Percentiles rank a stretch among this genome's conserved stretches.
phyloP scores from a whole-genome alignment of 2,329 filamentous ascomycete species.

The Shiraia sp. region DNA sequence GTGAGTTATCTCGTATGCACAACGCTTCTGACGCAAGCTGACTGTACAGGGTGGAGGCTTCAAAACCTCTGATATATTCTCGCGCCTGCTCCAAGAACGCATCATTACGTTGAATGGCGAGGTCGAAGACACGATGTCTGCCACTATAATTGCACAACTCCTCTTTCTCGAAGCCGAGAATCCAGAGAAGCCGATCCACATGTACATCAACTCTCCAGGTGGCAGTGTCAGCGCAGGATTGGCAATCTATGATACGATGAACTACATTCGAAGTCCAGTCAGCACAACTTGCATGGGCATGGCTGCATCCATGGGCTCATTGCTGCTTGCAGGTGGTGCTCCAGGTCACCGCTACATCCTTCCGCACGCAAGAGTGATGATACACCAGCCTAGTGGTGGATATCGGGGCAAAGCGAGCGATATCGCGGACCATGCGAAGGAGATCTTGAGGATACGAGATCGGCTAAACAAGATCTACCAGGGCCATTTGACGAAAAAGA shows the following conservation, averaged over 20 bases:
- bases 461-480: slow-evolving; percentile 91
- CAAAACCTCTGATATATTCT: slow-evolving; percentile 56
- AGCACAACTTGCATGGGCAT: slow-evolving; percentile 94
- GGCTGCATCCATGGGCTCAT: slow-evolving; percentile 91
- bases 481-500: slow-evolving; percentile 77
- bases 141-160: slow-evolving; percentile 93
- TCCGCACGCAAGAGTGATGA: slow-evolving; percentile 94
- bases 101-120: slow-evolving; percentile 92
- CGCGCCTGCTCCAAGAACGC: slow-evolving; percentile 67
- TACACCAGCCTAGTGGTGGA: slow-evolving; percentile 88
- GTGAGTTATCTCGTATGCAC: slow-evolving; percentile 31
- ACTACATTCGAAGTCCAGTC: slow-evolving; percentile 90
- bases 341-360: slow-evolving; percentile 84
- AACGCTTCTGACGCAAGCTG: slow-evolving; percentile 21
- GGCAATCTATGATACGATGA: slow-evolving; percentile 99
- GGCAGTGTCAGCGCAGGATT: slow-evolving; percentile 83
- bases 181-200: slow-evolving; percentile 89
- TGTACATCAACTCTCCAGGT: slow-evolving; percentile 97
- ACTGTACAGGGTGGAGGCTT: slow-evolving; percentile 53
- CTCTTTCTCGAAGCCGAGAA: slow-evolving; percentile 98
- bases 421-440: slow-evolving; percentile 95
- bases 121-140: slow-evolving; percentile 87
- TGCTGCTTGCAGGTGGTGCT: slow-evolving; percentile 84
- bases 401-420: slow-evolving; percentile 72
- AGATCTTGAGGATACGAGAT: slow-evolving; percentile 84